Evolutionary conservation across 208 protist species (phyloP).

Genomic region (Leishmania mexicana): DNA sequence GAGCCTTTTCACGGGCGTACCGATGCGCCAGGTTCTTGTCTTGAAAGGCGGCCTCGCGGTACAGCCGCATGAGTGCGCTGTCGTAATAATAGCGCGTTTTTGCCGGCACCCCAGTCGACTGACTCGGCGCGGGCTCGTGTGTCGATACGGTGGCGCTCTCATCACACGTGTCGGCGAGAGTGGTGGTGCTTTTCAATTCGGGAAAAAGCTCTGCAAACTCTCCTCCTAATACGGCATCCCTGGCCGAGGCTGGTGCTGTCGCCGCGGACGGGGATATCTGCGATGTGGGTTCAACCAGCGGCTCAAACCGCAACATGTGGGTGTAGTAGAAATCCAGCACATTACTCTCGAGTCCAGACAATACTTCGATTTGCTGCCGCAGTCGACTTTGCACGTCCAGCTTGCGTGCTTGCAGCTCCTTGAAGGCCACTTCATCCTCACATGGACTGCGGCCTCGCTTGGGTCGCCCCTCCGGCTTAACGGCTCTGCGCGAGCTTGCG

Average conservation of each 20-base stretch:
- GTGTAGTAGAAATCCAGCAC: conserved; percentile 70
- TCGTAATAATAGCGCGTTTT: conserved; percentile 36
- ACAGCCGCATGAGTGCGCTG: conserved; percentile 37
- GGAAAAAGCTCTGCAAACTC: conserved; percentile 13
- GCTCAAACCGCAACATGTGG: conserved; percentile 46
- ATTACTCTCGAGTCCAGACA: conserved; percentile 39
- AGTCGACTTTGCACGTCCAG: conserved; percentile 6
- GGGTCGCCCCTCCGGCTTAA: neutral
- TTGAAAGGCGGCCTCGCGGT: conserved; percentile 13
- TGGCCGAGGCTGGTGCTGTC: neutral
- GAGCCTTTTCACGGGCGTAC: conserved; percentile 8
- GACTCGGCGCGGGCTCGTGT: neutral
- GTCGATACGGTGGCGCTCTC: neutral
- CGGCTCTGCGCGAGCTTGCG: neutral
- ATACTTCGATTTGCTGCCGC: conserved; percentile 1
- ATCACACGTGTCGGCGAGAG: neutral
- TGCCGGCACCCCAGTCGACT: neutral
- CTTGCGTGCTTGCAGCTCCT: conserved; percentile 12
- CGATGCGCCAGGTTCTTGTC: conserved; percentile 11
- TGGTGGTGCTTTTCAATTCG: neutral
- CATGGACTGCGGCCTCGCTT: conserved; percentile 36
- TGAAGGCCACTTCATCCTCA: conserved; percentile 31
- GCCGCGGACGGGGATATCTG: neutral
- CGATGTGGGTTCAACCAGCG: neutral
- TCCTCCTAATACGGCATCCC: neutral